These are phyloP conservation scores for Ceratocystis ficicola DNA, from an alignment of 2,329 filamentous ascomycete species.

Conservation along the genomic window DNA sequence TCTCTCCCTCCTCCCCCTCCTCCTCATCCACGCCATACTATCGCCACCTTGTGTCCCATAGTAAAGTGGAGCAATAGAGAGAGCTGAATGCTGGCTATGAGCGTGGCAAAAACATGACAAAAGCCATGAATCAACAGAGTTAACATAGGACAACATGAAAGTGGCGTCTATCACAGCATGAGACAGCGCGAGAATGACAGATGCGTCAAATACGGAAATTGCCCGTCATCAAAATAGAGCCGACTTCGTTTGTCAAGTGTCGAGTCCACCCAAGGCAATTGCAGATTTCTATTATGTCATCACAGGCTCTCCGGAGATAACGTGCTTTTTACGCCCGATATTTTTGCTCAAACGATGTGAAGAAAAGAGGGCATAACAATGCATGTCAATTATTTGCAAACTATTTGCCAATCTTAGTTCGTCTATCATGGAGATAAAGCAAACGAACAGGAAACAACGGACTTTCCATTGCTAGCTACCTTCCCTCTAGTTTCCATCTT, in stretches of 20 bases:
- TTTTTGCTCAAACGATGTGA: too few relatives aligned
- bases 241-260: background rate
- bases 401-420: background rate
- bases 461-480: background rate
- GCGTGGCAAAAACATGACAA: background rate
- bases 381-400: background rate
- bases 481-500: background rate
- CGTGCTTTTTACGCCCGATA: too few relatives aligned
- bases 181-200: background rate
- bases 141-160: background rate
- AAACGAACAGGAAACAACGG: background rate
- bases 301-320: background rate
- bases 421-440: background rate
- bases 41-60: background rate
- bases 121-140: background rate
- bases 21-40: background rate
- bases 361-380: too few relatives aligned
- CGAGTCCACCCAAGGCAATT: background rate
- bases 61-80: background rate
- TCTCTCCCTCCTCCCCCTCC: background rate
- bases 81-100: background rate
- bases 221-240: too few relatives aligned
- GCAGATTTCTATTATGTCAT: background rate
- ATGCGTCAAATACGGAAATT: conserved; percentile 1
- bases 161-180: background rate